phyloP scores from a whole-genome alignment of 345 rosid genomes.

The Sapria himalayana region DNA sequence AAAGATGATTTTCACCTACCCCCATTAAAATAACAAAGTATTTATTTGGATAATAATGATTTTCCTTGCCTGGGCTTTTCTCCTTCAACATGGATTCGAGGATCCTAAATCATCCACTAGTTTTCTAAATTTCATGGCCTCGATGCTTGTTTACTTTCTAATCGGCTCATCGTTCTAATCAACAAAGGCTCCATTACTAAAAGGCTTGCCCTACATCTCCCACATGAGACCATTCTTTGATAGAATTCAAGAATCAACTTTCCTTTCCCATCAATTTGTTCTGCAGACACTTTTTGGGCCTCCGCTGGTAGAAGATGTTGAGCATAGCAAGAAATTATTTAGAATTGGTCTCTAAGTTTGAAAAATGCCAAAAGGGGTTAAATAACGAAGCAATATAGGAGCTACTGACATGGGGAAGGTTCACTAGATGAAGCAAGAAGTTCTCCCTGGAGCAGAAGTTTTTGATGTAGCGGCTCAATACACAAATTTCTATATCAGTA shows the following conservation, averaged over 20 bases:
- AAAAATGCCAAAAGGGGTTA: constrained; percentile 10
- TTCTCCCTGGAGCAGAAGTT: constrained; percentile 67
- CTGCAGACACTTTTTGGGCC: constrained; percentile 34
- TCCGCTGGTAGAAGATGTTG: constrained; percentile 33
- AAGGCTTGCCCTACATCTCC: constrained; percentile 30
- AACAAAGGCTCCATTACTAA: constrained; percentile 26
- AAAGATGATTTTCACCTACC: no score
- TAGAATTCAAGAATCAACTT: constrained; percentile 40
- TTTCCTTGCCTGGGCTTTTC: constrained; percentile 31
- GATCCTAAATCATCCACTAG: constrained; percentile 15
- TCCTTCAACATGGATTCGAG: constrained; percentile 22
- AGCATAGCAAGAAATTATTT: constrained; percentile 8
- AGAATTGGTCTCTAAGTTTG: constrained; percentile 27
- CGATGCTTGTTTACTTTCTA: constrained; percentile 23
- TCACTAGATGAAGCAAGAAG: constrained; percentile 33
- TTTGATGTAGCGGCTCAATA: no score
- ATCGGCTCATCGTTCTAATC: constrained; percentile 29
- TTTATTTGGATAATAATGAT: constrained; percentile 28
- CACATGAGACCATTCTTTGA: constrained; percentile 38
- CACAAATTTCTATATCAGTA: no score
- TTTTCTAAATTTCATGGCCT: constrained; percentile 20
- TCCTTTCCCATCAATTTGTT: constrained; percentile 41
- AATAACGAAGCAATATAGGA: constrained; percentile 19
- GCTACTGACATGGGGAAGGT: constrained; percentile 47
- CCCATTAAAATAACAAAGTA: no score